A percentile compares a stretch with the other conserved stretches of the same genome.
These are phyloP conservation scores for Malus hybrid DNA, from an alignment of 331 rosid species.

Conservation along the genomic window DNA sequence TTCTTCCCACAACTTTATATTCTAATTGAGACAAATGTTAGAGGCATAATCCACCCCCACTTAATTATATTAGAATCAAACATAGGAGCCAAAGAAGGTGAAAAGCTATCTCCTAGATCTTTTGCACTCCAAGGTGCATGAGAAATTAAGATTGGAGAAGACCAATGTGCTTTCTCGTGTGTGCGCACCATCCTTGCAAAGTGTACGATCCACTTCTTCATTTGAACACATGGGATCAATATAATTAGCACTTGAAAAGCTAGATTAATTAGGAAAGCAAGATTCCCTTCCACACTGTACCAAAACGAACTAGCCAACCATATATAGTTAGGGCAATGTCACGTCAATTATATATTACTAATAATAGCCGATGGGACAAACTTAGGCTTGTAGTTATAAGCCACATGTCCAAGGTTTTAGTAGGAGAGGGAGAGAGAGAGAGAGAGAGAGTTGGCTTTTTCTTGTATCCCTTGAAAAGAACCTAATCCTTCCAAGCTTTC, in stretches of 20 bases:
- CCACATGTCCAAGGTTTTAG: neutral
- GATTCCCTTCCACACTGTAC: neutral
- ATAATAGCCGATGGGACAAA: too few relatives aligned
- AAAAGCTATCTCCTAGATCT: neutral
- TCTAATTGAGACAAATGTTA: neutral
- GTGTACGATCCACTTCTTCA: neutral
- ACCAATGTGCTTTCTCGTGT: neutral
- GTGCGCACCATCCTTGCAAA: neutral
- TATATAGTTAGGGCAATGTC: neutral
- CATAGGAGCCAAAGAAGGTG: neutral
- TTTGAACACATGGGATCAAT: neutral
- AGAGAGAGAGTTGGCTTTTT: neutral
- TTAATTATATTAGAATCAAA: neutral
- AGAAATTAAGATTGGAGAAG: neutral
- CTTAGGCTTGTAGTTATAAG: neutral
- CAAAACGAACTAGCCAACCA: neutral
- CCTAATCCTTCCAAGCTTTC: neutral
- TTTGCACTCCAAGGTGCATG: neutral
- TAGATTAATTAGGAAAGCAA: neutral
- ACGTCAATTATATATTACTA: neutral
- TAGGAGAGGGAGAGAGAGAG: too few relatives aligned
- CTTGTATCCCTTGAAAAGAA: neutral
- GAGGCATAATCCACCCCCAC: neutral
- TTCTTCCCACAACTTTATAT: neutral
- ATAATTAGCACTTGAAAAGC: neutral